These are phyloP conservation scores for Solanum gandarillasii DNA, from an alignment of 257 asterid genomes.

Conservation along the genomic window DNA sequence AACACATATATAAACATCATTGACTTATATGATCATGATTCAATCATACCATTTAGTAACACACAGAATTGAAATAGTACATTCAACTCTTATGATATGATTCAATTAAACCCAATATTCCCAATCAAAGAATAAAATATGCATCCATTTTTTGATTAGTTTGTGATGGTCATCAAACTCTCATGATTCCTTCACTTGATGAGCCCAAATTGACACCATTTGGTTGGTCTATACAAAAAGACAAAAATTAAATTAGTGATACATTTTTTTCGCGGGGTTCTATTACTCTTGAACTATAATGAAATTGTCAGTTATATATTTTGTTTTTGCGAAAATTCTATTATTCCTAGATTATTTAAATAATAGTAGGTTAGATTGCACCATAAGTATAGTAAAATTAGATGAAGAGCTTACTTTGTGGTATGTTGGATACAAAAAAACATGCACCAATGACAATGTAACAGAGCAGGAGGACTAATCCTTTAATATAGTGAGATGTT, in stretches of 20 bases:
- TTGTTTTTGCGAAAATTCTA: background rate
- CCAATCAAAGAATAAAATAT: slow-evolving; percentile 13
- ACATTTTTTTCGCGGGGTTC: background rate
- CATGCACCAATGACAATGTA: slow-evolving; percentile 65
- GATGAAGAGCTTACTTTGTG: slow-evolving; percentile 26
- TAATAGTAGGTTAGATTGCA: background rate
- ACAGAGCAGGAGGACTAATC: slow-evolving; percentile 64
- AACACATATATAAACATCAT: background rate
- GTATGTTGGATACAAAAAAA: slow-evolving; percentile 43
- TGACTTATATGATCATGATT: background rate
- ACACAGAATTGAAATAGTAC: background rate
- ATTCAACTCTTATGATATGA: background rate
- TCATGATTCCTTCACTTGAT: slow-evolving; percentile 18
- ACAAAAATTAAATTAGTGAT: background rate
- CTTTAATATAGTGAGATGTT: slow-evolving; percentile 85
- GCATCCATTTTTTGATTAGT: background rate
- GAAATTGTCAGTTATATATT: background rate
- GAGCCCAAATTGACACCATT: slow-evolving; percentile 1
- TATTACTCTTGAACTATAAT: background rate
- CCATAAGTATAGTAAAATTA: background rate
- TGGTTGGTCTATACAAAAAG: slow-evolving; percentile 6
- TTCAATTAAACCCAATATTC: background rate
- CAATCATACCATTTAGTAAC: background rate
- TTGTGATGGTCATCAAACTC: background rate
- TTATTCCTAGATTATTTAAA: background rate